Evolutionary conservation across 2,329 filamentous ascomycete genomes (phyloP).

Genomic region (Sporothrix mexicana): DNA sequence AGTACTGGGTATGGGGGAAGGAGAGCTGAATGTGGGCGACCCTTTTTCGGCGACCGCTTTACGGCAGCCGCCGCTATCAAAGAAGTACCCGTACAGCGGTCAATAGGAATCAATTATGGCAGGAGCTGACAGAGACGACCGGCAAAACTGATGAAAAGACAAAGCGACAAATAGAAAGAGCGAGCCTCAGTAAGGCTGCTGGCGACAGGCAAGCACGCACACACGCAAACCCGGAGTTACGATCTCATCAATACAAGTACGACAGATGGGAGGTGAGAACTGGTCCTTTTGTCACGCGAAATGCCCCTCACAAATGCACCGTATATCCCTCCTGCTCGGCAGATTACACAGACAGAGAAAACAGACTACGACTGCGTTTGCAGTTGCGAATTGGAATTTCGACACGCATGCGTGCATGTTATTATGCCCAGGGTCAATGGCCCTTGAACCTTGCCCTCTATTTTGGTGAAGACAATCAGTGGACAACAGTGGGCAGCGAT

Average conservation of each 20-base stretch:
- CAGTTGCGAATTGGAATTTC: too few relatives aligned
- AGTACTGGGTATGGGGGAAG: neutral
- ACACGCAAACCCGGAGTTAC: neutral
- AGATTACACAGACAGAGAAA: too few relatives aligned
- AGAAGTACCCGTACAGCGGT: neutral
- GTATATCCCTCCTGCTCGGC: too few relatives aligned
- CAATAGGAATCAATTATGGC: neutral
- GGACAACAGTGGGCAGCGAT: neutral
- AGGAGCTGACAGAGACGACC: neutral
- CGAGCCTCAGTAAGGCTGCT: neutral
- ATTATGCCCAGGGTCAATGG: neutral
- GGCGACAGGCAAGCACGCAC: too few relatives aligned
- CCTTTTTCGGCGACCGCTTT: too few relatives aligned
- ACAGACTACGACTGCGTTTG: too few relatives aligned
- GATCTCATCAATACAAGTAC: neutral
- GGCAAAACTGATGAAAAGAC: too few relatives aligned
- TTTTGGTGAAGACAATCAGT: too few relatives aligned
- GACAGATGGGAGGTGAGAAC: neutral
- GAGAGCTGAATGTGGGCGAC: neutral
- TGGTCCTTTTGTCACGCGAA: neutral
- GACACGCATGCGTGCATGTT: neutral
- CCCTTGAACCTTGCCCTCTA: neutral
- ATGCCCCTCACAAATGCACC: too few relatives aligned
- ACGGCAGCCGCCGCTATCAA: too few relatives aligned
- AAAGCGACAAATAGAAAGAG: neutral